Percentiles rank a stretch among this genome's conserved stretches.
phyloP scores from a whole-genome alignment of 2,329 filamentous ascomycete genomes.

The Dactylellina haptotyla region DNA sequence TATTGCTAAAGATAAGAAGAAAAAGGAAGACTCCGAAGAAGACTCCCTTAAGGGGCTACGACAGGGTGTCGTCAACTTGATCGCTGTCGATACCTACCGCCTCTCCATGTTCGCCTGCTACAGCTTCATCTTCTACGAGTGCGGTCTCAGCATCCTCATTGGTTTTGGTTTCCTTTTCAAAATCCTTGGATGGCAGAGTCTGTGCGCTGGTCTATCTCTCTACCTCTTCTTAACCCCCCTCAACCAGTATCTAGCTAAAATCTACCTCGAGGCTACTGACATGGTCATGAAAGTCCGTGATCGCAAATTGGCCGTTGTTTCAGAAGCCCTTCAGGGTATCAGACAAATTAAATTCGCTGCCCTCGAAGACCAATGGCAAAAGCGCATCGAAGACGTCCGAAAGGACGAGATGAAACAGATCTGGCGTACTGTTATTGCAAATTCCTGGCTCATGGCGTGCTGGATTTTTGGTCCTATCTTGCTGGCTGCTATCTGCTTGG shows the following conservation, averaged over 20 bases:
- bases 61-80: slow-evolving; percentile 79
- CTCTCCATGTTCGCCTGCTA: slow-evolving; percentile 75
- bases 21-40: slow-evolving; percentile 63
- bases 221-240: slow-evolving; percentile 74
- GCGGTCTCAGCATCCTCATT: slow-evolving; percentile 71
- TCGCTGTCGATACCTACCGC: slow-evolving; percentile 78
- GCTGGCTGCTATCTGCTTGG: slow-evolving; percentile 76
- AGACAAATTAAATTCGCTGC: slow-evolving; percentile 87
- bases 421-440: slow-evolving; percentile 73
- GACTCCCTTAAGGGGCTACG: slow-evolving; percentile 70
- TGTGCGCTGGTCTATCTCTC: slow-evolving; percentile 72
- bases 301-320: slow-evolving; percentile 77
- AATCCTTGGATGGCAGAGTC: slow-evolving; percentile 76
- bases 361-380: slow-evolving; percentile 78
- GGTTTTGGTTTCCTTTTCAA: slow-evolving; percentile 74
- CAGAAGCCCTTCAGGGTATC: slow-evolving; percentile 78
- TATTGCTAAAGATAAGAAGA: slow-evolving; percentile 59
- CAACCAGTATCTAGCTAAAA: slow-evolving; percentile 74
- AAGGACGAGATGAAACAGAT: slow-evolving; percentile 74
- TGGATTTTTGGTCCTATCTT: slow-evolving; percentile 80
- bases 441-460: slow-evolving; percentile 71
- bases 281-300: slow-evolving; percentile 79
- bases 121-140: slow-evolving; percentile 73
- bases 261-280: slow-evolving; percentile 73
- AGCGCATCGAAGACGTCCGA: slow-evolving; percentile 73